Base-by-base conservation (phyloP, 768 basidiomycete species). In the Sarcodon aspratus region DNA sequence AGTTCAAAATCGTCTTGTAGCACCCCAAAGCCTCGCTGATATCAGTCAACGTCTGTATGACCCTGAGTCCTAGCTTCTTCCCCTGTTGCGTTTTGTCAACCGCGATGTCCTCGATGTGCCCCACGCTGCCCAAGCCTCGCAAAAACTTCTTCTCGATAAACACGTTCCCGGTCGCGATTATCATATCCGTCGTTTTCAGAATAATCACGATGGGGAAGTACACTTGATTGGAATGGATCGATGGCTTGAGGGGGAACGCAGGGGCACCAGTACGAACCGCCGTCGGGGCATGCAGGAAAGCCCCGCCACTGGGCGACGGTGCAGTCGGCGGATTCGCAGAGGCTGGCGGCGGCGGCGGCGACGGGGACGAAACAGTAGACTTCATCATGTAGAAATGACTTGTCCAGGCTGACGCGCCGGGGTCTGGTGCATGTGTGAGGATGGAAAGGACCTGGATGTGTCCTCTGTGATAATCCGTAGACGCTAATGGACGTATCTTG, bases 1-100 rank as follows among this genome's bases (percentile, higher is more conserved):
- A 99, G 63, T 99, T 95, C 61, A 99, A 68, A 57, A 99, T 98
- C 12, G 93, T 93, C 82, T 99, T 99, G 70, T 98, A 99, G 65
- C 86, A 76, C 42, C 94, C 82, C 52, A 71, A 67, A 53, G 63
- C 68, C 76, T 93, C 85, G 63, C 89, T 87, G 59, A 98, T 82
- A 47, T 73, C 74, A 2, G 85, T 88, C 57, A 98, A 73, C 5
- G 88, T 85, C 56, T 89, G 76, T 61, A 99, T 92, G 56, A 98
- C 72, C 56, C 83, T 75, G 66, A 88, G 64, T 0, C 96, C 96
- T 33, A 99, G 74, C 64, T 90, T 93, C 68, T 85, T 85, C 33
- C 96, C 96, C 71, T 96, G 93, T 67, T 86, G 78, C 38, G 64
- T 70, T 66, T 84, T 81, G 66, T 87, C 80, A 15, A 99, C 94